Evolutionary conservation across 139 green algal genomes (phyloP).

Genomic region (Asterochloris erici): DNA sequence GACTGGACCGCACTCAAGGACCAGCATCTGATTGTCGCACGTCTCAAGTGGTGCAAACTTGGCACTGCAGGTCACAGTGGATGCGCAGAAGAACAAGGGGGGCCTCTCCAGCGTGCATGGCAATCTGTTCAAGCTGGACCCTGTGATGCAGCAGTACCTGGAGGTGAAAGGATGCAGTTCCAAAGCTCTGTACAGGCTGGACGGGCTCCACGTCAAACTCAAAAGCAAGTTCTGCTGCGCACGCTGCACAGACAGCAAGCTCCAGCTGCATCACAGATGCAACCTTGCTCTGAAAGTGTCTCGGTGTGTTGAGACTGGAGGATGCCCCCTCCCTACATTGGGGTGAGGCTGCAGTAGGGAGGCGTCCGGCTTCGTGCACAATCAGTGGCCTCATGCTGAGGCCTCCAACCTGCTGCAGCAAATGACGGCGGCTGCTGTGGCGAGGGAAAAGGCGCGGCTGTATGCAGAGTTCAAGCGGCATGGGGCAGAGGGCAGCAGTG

Average conservation of each 20-base stretch:
- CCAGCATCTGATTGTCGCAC: too few species aligned
- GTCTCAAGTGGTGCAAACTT: too few species aligned
- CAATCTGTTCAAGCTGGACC: conserved; percentile 32
- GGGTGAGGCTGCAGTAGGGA: neutral
- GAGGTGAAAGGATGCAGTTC: neutral
- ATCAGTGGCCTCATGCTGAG: neutral
- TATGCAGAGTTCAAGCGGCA: conserved; percentile 17
- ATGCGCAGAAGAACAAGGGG: conserved; percentile 21
- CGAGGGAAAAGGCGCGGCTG: conserved; percentile 26
- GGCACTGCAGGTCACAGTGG: conserved; percentile 32
- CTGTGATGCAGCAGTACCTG: conserved; percentile 29
- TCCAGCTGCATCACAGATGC: too few species aligned
- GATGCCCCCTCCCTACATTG: neutral
- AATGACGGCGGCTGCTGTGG: conserved; percentile 30
- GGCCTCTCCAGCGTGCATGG: conserved; percentile 27
- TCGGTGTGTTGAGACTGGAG: too few species aligned
- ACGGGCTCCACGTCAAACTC: neutral
- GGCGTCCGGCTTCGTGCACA: neutral
- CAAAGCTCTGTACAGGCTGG: neutral
- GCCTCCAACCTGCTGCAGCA: conserved; percentile 3
- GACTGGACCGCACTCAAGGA: too few species aligned
- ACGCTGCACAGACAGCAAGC: too few species aligned
- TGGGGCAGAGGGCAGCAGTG: neutral
- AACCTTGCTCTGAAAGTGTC: too few species aligned
- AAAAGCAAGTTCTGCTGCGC: too few species aligned